A percentile compares a stretch with the other conserved stretches of the same genome.
These are phyloP conservation scores for Linnemannia zychae DNA, from an alignment of 192 early-diverging fungal genomes.

Conservation along the genomic window DNA sequence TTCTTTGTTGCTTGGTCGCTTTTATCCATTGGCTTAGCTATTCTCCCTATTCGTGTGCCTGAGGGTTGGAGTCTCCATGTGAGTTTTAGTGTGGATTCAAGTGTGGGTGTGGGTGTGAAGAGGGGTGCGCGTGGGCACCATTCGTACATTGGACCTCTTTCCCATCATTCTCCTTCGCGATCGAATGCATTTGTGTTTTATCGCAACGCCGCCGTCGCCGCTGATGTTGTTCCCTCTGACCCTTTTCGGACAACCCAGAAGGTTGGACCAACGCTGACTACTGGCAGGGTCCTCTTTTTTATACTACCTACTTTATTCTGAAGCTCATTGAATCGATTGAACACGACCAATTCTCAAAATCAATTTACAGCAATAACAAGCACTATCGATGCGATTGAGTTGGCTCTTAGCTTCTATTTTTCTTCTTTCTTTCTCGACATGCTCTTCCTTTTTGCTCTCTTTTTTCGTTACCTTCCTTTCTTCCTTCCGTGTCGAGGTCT, in stretches of 20 bases:
- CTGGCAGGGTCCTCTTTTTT: background rate
- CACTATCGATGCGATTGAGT: background rate
- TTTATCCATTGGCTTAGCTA: too few relatives aligned
- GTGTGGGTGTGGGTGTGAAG: too few relatives aligned
- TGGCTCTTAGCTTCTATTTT: background rate
- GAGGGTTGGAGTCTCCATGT: too few relatives aligned
- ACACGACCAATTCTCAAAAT: background rate
- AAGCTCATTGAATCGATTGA: background rate
- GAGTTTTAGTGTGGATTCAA: too few relatives aligned
- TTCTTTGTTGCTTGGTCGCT: too few relatives aligned
- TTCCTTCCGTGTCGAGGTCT: background rate
- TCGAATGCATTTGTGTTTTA: background rate
- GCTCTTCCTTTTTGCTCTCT: slow-evolving; percentile 8
- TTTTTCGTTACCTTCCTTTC: background rate
- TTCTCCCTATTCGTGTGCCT: too few relatives aligned
- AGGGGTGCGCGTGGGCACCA: too few relatives aligned
- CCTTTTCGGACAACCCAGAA: background rate
- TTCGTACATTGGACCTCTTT: background rate
- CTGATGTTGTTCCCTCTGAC: background rate
- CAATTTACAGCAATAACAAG: too few relatives aligned
- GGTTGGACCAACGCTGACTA: background rate
- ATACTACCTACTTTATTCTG: background rate
- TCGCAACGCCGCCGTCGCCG: background rate
- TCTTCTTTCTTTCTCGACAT: background rate
- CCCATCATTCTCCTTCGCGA: background rate